Evolutionary conservation across 1,284 basidiomycete genomes (phyloP), one percentile per base, ranked within the genome.

Genomic region (Malassezia japonica): DNA sequence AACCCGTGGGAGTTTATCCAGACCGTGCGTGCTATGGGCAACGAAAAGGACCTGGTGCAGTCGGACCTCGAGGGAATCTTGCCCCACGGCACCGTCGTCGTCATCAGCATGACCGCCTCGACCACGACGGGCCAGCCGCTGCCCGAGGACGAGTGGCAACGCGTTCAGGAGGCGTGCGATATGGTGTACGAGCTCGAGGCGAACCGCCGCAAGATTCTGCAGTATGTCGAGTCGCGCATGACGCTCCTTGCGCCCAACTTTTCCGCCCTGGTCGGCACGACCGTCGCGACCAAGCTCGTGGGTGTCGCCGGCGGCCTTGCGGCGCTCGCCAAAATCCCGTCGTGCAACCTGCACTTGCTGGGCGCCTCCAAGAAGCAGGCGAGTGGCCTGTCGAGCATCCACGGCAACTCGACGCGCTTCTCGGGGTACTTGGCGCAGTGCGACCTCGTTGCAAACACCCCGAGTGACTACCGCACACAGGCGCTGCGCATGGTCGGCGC

Each of bases 171-270:
- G 37, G 92, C 92, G 3, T 88, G 87, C 67, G 83, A 86, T 60
- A 81, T 95, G 49, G 87, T 89, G 6, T 85, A 86, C 64, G 80
- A 85, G 48, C 76, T 99, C 23, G 87, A 95, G 65, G 83, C 85
- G 58, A 85, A 87, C 0, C 82, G 90, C 42, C 86, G 86, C 76
- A 52, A 51, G 82, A 98, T 98, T 64, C 90, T 98, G 76, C 83
- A 86, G 77, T 98, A 96, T 79, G 94, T 99, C 74, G 92, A 94
- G 78, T 94, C 89, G 68, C 82, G 94, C 74, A 98, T 99, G 87
- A 87, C 87, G 76, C 82, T 91, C 46, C 84, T 99, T 65, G 91
- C 92, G 56, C 94, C 94, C 60, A 99, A 99, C 75, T 82, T 99
- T 70, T 92, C 88, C 65, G 86, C 87, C 71, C 92, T 99, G 73